Evolutionary conservation across 2,329 filamentous ascomycete genomes (phyloP).

Genomic region (Trichoderma polysporum): DNA sequence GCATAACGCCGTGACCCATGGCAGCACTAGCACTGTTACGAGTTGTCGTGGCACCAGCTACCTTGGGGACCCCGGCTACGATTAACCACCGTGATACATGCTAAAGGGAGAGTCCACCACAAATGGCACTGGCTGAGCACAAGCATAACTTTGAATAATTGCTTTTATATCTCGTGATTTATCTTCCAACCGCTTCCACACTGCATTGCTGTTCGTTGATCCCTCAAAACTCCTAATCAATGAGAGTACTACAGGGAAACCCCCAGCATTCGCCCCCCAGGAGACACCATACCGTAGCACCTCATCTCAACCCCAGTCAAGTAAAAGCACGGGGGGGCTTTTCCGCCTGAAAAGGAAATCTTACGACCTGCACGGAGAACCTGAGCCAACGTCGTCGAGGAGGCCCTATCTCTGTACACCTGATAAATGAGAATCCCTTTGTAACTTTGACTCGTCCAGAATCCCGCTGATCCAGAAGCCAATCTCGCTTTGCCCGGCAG

Average conservation of each 20-base stretch:
- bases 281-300: background rate
- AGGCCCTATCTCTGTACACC: background rate
- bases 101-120: background rate
- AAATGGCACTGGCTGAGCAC: background rate
- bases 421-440: background rate
- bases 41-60: background rate
- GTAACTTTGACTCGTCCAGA: background rate
- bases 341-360: background rate
- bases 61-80: background rate
- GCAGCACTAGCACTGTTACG: background rate
- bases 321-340: background rate
- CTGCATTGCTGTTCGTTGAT: background rate
- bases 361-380: background rate
- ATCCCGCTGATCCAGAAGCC: background rate
- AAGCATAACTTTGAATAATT: constrained; percentile 2
- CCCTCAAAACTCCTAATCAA: background rate
- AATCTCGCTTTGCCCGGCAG: constrained; percentile 16
- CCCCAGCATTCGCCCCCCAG: background rate
- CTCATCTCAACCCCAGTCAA: constrained; percentile 6
- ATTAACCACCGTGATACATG: constrained; percentile 12
- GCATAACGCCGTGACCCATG: background rate
- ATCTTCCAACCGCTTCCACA: background rate
- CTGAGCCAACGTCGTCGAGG: background rate
- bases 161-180: background rate
- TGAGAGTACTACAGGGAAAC: background rate